A percentile compares a stretch with the other conserved stretches of the same genome.
Evolutionary conservation across 352 stramenopile species (phyloP).

Genomic region (Globisporangium splendens): DNA sequence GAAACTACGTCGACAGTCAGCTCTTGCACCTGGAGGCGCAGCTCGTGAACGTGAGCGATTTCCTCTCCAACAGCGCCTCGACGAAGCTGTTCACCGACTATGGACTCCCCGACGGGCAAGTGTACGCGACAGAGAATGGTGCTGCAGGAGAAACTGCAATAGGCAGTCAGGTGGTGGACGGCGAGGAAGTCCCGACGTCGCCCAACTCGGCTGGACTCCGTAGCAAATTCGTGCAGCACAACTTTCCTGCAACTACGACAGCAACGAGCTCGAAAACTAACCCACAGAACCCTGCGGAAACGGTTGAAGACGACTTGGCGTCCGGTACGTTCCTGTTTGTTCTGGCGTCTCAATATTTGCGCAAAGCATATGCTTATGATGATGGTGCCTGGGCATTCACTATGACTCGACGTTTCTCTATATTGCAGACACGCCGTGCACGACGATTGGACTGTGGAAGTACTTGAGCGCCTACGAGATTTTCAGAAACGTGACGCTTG

Average conservation of each 20-base stretch:
- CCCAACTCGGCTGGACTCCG: constrained; percentile 15
- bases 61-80: constrained; percentile 35
- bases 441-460: constrained; percentile 64
- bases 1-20: constrained; percentile 50
- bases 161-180: constrained; percentile 14
- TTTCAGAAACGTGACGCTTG: constrained; percentile 53
- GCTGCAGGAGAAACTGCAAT: background rate
- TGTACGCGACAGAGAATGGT: constrained; percentile 1
- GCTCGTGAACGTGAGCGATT: constrained; percentile 57
- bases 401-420: no score
- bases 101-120: constrained; percentile 4
- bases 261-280: constrained; percentile 21
- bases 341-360: no score
- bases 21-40: constrained; percentile 59
- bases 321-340: constrained; percentile 29
- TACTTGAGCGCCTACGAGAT: constrained; percentile 58
- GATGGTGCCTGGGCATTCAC: background rate
- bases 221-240: constrained; percentile 20
- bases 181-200: constrained; percentile 4
- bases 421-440: constrained; percentile 54
- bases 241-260: constrained; percentile 10
- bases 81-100: constrained; percentile 37
- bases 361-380: no score
- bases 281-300: constrained; percentile 20
- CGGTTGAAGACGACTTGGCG: constrained; percentile 68